phyloP scores from a whole-genome alignment of 306 rosid species.

The Fagus sylvatica region DNA sequence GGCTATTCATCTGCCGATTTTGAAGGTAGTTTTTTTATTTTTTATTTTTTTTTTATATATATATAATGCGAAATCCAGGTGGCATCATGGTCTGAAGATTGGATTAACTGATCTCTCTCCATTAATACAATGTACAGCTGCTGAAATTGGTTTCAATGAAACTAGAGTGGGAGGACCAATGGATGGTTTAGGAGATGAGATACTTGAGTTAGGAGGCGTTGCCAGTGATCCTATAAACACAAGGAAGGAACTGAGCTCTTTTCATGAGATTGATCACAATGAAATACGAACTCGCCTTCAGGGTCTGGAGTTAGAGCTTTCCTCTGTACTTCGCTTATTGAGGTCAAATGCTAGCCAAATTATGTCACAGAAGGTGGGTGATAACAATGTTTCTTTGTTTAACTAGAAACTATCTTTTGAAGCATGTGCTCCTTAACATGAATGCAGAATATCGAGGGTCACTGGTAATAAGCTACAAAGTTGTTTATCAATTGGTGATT shows the following conservation, averaged over 20 bases:
- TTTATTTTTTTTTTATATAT: slow-evolving; percentile 8
- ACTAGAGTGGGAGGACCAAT: slow-evolving; percentile 27
- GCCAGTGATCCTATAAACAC: slow-evolving; percentile 12
- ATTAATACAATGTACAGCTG: slow-evolving; percentile 44
- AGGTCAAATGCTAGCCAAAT: slow-evolving; percentile 41
- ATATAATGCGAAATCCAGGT: neutral
- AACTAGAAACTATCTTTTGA: neutral
- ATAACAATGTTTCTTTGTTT: slow-evolving; percentile 13
- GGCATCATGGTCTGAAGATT: slow-evolving; percentile 3
- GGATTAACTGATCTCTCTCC: slow-evolving; percentile 25
- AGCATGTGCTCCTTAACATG: neutral
- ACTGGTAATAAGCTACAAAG: neutral
- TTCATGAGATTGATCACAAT: slow-evolving; percentile 28
- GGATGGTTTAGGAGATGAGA: slow-evolving; percentile 37
- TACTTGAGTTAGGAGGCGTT: slow-evolving; percentile 30
- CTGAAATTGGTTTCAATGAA: slow-evolving; percentile 51
- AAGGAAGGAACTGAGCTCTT: slow-evolving; percentile 35
- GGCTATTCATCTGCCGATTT: slow-evolving; percentile 48
- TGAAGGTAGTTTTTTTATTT: slow-evolving; percentile 53
- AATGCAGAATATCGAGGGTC: slow-evolving; percentile 8
- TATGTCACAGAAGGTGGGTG: slow-evolving; percentile 41
- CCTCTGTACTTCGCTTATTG: slow-evolving; percentile 50
- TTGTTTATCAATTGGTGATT: neutral
- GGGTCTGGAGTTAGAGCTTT: slow-evolving; percentile 66
- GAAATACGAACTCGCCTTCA: slow-evolving; percentile 56